These are phyloP conservation scores for Amylostereum chailletii DNA, from an alignment of 1,284 basidiomycete species.

Conservation along the genomic window DNA sequence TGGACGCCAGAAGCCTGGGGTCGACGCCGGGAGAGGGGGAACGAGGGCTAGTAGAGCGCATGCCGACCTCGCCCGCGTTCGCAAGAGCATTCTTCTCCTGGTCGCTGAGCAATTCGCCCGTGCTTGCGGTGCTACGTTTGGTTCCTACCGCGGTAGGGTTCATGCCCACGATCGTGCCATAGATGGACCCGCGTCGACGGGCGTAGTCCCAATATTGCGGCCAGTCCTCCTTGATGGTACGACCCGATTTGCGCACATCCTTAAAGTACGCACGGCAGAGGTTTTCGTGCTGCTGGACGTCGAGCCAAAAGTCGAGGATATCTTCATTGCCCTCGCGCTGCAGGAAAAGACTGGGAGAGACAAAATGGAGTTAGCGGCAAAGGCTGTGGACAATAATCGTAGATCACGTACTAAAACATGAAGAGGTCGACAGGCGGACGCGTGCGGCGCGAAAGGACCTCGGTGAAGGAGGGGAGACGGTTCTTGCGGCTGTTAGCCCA, in stretches of 20 bases:
- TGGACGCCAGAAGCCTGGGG: constrained; percentile 27
- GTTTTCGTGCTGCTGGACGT: constrained; percentile 98
- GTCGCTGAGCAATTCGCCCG: constrained; percentile 55
- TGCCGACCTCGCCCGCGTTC: constrained; percentile 37
- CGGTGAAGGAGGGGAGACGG: constrained; percentile 71
- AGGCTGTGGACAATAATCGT: background rate
- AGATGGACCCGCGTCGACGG: constrained; percentile 79
- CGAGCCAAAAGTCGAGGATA: constrained; percentile 96
- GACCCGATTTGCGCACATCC: constrained; percentile 90
- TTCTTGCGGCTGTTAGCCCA: constrained; percentile 59
- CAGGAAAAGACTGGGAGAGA: constrained; percentile 63
- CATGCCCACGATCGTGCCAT: constrained; percentile 83
- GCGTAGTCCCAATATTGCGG: constrained; percentile 94
- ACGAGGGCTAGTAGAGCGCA: constrained; percentile 43
- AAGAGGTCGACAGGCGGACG: constrained; percentile 94
- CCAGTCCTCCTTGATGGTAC: constrained; percentile 92
- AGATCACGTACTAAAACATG: constrained; percentile 86
- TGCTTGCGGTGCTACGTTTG: constrained; percentile 72
- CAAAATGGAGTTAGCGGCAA: constrained; percentile 9
- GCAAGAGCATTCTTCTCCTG: constrained; percentile 55
- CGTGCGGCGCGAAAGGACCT: constrained; percentile 82
- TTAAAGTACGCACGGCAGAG: constrained; percentile 98
- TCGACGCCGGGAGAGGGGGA: constrained; percentile 23
- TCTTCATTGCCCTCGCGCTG: constrained; percentile 94
- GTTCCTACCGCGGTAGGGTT: constrained; percentile 36